Conservation (phyloP, 163 green algal genomes). For the Coccomyxa subellipsoidea region DNA sequence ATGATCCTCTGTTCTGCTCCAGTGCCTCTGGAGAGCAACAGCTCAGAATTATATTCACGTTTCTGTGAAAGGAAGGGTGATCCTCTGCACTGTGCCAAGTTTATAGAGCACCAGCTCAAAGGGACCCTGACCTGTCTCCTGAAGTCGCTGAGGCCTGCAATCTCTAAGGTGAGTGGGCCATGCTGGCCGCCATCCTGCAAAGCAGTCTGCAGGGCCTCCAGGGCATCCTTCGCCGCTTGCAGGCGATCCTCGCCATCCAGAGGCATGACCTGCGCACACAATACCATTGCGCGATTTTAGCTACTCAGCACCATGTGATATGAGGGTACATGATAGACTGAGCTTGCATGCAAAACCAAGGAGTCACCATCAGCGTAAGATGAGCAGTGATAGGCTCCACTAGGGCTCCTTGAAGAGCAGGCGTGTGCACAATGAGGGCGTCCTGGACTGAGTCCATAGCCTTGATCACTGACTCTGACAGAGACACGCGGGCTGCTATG, state of each 20-base stretch:
- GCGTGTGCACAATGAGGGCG: neutral
- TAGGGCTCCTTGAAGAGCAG: neutral
- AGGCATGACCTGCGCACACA: neutral
- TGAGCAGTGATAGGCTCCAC: neutral
- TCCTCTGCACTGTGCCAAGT: too few relatives aligned
- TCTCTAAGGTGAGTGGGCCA: neutral
- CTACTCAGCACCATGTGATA: neutral
- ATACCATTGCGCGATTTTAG: too few relatives aligned
- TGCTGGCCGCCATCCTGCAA: neutral
- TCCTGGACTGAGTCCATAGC: neutral
- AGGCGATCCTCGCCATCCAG: neutral
- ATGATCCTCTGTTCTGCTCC: too few relatives aligned
- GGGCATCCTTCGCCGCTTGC: neutral
- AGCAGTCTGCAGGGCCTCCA: neutral
- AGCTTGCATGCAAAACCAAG: too few relatives aligned
- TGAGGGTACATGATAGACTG: too few relatives aligned
- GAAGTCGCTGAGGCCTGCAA: neutral
- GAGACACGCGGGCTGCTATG: neutral
- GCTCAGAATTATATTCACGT: too few relatives aligned
- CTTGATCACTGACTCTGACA: neutral
- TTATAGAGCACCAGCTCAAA: too few relatives aligned
- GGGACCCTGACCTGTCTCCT: neutral
- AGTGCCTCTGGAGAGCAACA: too few relatives aligned
- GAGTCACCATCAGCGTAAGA: neutral
- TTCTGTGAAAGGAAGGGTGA: too few relatives aligned